A percentile compares a stretch with the other conserved stretches of the same genome.
These are phyloP conservation scores for Populus davidiana DNA, from an alignment of 345 rosid species.

Conservation along the genomic window DNA sequence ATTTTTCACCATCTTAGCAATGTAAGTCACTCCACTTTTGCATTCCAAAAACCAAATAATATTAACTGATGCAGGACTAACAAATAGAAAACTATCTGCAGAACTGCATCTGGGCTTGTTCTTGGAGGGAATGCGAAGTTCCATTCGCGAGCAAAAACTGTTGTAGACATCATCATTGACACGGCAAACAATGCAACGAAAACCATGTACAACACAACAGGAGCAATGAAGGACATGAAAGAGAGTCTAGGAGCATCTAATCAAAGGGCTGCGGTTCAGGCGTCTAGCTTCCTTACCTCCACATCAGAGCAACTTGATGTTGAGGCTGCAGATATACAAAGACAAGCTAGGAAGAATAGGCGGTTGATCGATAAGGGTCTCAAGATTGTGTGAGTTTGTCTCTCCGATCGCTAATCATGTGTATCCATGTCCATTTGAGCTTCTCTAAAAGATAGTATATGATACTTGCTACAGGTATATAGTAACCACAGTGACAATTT, in stretches of 20 bases:
- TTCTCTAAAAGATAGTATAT: not conserved
- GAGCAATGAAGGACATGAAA: constrained; percentile 53
- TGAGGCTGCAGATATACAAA: constrained; percentile 41
- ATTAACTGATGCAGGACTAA: not conserved
- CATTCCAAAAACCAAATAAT: not conserved
- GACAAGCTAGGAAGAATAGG: constrained; percentile 51
- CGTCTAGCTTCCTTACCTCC: constrained; percentile 41
- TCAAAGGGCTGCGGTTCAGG: not conserved
- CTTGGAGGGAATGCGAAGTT: constrained; percentile 56
- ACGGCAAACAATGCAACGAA: constrained; percentile 56
- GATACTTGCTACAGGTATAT: constrained; percentile 41
- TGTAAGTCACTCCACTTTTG: constrained; percentile 36
- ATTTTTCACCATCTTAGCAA: constrained; percentile 46
- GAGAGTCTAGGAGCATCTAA: constrained; percentile 29
- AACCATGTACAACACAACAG: constrained; percentile 52
- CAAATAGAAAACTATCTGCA: constrained; percentile 16
- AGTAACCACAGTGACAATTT: constrained; percentile 39
- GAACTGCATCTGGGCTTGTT: constrained; percentile 54
- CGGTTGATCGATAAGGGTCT: constrained; percentile 48
- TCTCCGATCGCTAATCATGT: not conserved
- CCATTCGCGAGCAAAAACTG: constrained; percentile 41
- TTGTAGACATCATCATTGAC: constrained; percentile 48
- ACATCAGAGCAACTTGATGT: constrained; percentile 42
- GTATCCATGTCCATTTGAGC: not conserved
- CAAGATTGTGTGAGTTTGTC: constrained; percentile 43